These are phyloP conservation scores for Paracoccidioides brasiliensis DNA, from an alignment of 2,329 filamentous ascomycete species.

Conservation along the genomic window DNA sequence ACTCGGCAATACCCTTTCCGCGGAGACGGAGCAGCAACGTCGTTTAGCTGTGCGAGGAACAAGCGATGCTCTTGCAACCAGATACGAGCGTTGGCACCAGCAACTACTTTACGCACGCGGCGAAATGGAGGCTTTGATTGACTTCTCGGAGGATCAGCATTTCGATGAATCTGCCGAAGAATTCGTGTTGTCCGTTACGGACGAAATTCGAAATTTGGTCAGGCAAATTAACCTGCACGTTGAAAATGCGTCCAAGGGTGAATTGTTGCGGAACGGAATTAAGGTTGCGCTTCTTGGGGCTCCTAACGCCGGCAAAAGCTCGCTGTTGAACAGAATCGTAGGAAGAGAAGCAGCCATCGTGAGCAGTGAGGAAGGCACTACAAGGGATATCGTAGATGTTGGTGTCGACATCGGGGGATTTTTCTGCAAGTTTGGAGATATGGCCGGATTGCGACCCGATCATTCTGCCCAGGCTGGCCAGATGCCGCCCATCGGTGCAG, in stretches of 20 bases:
- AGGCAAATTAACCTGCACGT: constrained; percentile 55
- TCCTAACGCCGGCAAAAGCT: constrained; percentile 92
- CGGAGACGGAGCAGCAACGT: constrained; percentile 83
- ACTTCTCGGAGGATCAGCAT: constrained; percentile 95
- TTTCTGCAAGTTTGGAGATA: constrained; percentile 89
- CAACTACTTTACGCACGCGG: constrained; percentile 68
- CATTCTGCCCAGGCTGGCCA: neutral
- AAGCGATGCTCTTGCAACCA: constrained; percentile 53
- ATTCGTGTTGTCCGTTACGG: constrained; percentile 56
- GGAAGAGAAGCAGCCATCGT: constrained; percentile 93
- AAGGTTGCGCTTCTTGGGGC: constrained; percentile 75
- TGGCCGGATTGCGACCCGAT: constrained; percentile 63
- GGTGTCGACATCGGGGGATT: constrained; percentile 80
- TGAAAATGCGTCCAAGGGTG: constrained; percentile 64
- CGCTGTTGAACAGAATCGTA: constrained; percentile 76
- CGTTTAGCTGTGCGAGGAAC: constrained; percentile 70
- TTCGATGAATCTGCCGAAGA: constrained; percentile 75
- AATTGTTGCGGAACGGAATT: constrained; percentile 75
- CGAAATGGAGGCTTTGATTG: constrained; percentile 88
- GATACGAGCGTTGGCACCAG: constrained; percentile 73
- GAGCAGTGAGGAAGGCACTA: constrained; percentile 83
- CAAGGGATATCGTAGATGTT: constrained; percentile 84
- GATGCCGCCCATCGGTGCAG: constrained; percentile 43
- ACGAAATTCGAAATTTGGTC: constrained; percentile 49
- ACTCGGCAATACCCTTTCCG: constrained; percentile 46